These are phyloP conservation scores for Albophoma yamanashiensis DNA, from an alignment of 2,329 filamentous ascomycete species.

Conservation along the genomic window DNA sequence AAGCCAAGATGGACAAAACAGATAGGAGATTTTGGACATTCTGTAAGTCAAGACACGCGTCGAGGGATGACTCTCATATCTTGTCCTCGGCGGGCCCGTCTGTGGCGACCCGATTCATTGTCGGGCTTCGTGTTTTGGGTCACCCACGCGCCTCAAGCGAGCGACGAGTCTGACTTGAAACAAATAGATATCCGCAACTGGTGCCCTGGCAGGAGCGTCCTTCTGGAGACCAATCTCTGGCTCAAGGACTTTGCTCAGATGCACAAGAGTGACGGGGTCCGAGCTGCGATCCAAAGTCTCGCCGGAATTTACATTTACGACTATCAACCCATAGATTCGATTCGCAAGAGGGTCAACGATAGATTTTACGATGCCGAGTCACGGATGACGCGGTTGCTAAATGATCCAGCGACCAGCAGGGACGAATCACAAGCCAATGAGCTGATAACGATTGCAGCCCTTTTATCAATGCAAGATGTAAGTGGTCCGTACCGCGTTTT, in stretches of 20 bases:
- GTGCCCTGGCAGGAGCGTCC: constrained; percentile 28
- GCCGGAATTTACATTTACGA: constrained; percentile 30
- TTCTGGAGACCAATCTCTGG: constrained; percentile 27
- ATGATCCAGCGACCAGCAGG: constrained; percentile 10
- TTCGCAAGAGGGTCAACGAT: constrained; percentile 21
- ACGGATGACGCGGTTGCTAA: constrained; percentile 18
- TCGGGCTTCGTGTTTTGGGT: neutral
- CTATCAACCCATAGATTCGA: constrained; percentile 20
- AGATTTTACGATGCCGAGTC: constrained; percentile 19
- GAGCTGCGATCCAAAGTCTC: constrained; percentile 26
- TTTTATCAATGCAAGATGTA: constrained; percentile 29
- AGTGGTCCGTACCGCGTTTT: constrained; percentile 6
- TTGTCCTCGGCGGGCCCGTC: neutral
- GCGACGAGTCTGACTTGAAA: constrained; percentile 1
- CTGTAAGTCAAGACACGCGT: constrained; percentile 16
- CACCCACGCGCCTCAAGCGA: neutral
- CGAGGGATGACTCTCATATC: neutral
- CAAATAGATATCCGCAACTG: constrained; percentile 25
- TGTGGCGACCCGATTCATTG: neutral
- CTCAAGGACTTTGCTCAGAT: constrained; percentile 27
- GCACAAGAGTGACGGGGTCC: constrained; percentile 22
- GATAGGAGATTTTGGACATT: constrained; percentile 23
- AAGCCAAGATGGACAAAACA: constrained; percentile 21
- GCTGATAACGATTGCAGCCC: constrained; percentile 24
- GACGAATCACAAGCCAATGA: constrained; percentile 16